Evolutionary conservation across 257 asterid genomes (phyloP).

Genomic region (Verbena officinalis): DNA sequence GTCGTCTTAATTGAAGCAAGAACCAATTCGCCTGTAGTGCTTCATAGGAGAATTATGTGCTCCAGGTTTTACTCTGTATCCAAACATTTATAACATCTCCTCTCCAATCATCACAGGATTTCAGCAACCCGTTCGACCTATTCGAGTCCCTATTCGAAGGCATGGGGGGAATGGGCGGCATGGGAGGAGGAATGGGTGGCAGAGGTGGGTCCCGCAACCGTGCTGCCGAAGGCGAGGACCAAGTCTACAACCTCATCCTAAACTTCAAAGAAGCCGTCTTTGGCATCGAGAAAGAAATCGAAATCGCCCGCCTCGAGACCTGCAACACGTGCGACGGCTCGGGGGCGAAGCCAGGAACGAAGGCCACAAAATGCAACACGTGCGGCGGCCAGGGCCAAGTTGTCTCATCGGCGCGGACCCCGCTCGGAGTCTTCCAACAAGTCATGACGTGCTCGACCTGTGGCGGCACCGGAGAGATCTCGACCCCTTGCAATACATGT

Average conservation of each 20-base stretch:
- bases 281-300: conserved; percentile 93
- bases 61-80: too few species aligned
- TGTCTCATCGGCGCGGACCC: conserved; percentile 83
- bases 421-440: conserved; percentile 96
- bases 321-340: conserved; percentile 92
- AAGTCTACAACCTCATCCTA: conserved; percentile 65
- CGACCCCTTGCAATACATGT: conserved; percentile 87
- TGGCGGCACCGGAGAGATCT: conserved; percentile 77
- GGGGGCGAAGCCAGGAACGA: conserved; percentile 91
- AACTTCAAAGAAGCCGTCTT: conserved; percentile 94
- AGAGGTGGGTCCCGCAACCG: conserved; percentile 75
- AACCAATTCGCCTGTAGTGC: too few species aligned
- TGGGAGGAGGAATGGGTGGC: conserved; percentile 81
- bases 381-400: conserved; percentile 99
- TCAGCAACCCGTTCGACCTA: conserved; percentile 92
- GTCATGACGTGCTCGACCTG: conserved; percentile 92
- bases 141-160: conserved; percentile 90
- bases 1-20: too few species aligned
- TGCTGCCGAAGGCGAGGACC: conserved; percentile 96
- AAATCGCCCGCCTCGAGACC: conserved; percentile 81
- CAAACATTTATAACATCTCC: too few species aligned
- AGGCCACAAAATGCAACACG: conserved; percentile 64
- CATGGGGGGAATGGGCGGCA: conserved; percentile 84
- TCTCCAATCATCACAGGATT: conserved; percentile 61
- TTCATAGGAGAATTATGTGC: too few species aligned